Base-by-base conservation (phyloP, 192 early-diverging fungal genomes). In the Chytriomyces confervae region DNA sequence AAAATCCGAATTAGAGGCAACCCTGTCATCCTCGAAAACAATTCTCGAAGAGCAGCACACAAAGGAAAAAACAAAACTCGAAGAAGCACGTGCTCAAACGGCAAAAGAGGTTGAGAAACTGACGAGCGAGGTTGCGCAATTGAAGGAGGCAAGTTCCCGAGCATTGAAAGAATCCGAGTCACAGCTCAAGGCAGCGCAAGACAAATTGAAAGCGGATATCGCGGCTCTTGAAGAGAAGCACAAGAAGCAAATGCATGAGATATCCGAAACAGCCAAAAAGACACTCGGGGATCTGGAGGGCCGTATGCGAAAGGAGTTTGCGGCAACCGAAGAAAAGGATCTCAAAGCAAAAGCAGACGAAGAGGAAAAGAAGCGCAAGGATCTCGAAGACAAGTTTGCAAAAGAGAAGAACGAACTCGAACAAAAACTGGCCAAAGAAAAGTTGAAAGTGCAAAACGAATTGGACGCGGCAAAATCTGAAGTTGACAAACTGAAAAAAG, bases 141-240 rank as follows among this genome's bases (percentile, higher is more conserved):
- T 50, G 47, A 71, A 68, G 71, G 63, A 69, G 23, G 47, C 8
- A 4, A 43, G 18, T 62, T 63, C 67, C 16, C 66, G 51, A 53
- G 62, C 10, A 87, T 90, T 57, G 86, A 95, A 79, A 86, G 84
- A 65, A 65, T 78, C 63, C 60, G 45, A 85, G 89, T 62, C 84
- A 89, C 46, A 85, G 90, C 7, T 80, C 76, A 27, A 79, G 84
- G 8, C 82, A 82, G 11, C 89, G 66, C 84, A 84, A 65, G 76
- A 80, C 11, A 71, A 83, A 9, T 78, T 85, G n/a, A 84, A 80
- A 20, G 80, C 85, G 16, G 84, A 89, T 5, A 78, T 88, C 60
- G 71, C 80, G 27, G 46, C 70, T 7, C 82, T 88, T 60, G 87
- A 87, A 76, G 82, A 84, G 18, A 76, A 89, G 66, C 79, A 90